phyloP scores from a whole-genome alignment of 495 filamentous ascomycete genomes.

The Hyphodiscus hymeniophilus region DNA sequence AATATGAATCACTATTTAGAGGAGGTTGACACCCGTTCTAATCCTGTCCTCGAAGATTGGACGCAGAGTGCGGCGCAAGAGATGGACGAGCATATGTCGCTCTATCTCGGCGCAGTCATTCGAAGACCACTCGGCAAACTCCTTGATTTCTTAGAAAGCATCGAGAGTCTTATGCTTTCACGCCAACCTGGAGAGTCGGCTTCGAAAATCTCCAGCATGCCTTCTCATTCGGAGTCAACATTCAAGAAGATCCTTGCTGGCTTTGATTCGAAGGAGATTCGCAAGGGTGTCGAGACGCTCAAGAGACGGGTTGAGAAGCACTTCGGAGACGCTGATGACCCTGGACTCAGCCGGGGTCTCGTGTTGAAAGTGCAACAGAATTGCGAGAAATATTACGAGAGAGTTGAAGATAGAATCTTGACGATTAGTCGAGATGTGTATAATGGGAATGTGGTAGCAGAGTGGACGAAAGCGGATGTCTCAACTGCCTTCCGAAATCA shows the following conservation, averaged over 20 bases:
- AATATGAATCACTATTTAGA: conserved; percentile 98
- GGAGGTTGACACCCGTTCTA: conserved; percentile 69
- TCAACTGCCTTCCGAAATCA: conserved; percentile 36
- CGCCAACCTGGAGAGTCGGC: conserved; percentile 34
- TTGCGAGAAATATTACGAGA: conserved; percentile 70
- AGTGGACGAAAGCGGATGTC: conserved; percentile 46
- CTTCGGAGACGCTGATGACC: conserved; percentile 81
- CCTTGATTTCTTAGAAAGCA: conserved; percentile 79
- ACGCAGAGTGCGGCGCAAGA: conserved; percentile 65
- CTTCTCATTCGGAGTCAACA: conserved; percentile 66
- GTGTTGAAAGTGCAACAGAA: conserved; percentile 72
- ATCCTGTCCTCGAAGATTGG: conserved; percentile 75
- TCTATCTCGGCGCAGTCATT: conserved; percentile 83
- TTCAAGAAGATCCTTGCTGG: conserved; percentile 77
- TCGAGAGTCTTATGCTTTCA: conserved; percentile 55
- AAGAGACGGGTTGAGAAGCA: conserved; percentile 92
- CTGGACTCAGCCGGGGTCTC: conserved; percentile 52
- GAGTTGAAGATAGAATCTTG: conserved; percentile 61
- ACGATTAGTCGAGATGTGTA: conserved; percentile 51
- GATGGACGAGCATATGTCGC: conserved; percentile 76
- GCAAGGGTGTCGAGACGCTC: conserved; percentile 75
- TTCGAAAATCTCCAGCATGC: conserved; percentile 53
- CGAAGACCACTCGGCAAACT: conserved; percentile 82
- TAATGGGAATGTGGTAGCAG: conserved; percentile 44
- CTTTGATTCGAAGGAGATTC: conserved; percentile 76